Conservation (phyloP, 768 basidiomycete genomes). For the Podaxis pistillaris region DNA sequence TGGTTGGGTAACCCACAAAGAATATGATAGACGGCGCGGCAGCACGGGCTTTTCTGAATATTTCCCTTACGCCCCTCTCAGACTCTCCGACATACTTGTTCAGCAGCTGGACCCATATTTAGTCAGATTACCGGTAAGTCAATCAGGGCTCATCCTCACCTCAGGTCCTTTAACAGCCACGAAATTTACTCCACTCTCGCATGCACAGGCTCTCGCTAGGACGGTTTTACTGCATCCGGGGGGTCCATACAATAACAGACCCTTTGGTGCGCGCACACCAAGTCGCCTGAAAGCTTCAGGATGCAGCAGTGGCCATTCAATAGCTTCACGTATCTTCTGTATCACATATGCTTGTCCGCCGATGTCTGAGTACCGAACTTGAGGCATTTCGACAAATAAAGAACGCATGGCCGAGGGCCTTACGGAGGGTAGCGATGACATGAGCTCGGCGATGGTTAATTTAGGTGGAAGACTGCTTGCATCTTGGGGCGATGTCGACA, state of each 20-base stretch:
- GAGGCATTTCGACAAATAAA: constrained; percentile 83
- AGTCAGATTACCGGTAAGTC: background rate
- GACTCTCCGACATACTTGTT: constrained; percentile 99
- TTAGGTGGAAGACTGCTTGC: constrained; percentile 22
- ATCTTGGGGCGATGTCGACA: constrained; percentile 17
- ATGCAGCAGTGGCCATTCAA: constrained; percentile 94
- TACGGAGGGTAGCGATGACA: constrained; percentile 69
- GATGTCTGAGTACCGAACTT: constrained; percentile 82
- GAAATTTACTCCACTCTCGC: constrained; percentile 93
- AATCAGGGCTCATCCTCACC: constrained; percentile 41
- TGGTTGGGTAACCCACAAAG: constrained; percentile 62
- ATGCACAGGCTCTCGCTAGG: constrained; percentile 87
- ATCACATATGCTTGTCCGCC: constrained; percentile 85
- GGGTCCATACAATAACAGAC: constrained; percentile 90
- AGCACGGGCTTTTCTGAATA: constrained; percentile 92
- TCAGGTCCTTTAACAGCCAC: constrained; percentile 97
- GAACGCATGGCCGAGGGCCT: constrained; percentile 95
- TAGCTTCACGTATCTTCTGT: constrained; percentile 82
- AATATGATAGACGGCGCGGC: constrained; percentile 96
- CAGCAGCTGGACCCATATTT: constrained; percentile 57
- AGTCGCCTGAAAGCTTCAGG: constrained; percentile 84
- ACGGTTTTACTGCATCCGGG: constrained; percentile 98
- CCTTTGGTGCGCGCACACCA: constrained; percentile 86
- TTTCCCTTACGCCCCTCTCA: constrained; percentile 90
- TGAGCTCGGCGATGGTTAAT: constrained; percentile 62